Evolutionary conservation across 768 basidiomycete genomes (phyloP).

Genomic region (Xerocomellus intermedius): DNA sequence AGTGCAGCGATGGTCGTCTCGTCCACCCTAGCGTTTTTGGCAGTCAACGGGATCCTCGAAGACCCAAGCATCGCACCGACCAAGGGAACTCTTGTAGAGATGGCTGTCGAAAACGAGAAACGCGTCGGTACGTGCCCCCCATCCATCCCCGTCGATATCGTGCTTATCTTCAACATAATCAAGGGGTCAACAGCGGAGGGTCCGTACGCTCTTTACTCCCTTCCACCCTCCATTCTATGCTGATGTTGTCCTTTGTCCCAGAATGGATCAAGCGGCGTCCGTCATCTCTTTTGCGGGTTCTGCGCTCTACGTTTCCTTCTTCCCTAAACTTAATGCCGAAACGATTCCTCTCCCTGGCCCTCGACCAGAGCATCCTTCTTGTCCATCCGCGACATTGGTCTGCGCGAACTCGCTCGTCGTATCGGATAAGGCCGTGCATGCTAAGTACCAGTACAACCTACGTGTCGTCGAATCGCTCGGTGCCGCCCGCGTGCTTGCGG

Average conservation of each 20-base stretch:
- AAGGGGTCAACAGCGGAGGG: slow-evolving; percentile 78
- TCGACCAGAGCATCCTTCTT: slow-evolving; percentile 8
- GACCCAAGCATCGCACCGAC: slow-evolving; percentile 26
- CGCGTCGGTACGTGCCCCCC: slow-evolving; percentile 55
- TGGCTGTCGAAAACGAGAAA: slow-evolving; percentile 83
- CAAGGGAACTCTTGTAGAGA: slow-evolving; percentile 71
- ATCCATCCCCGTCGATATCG: neutral
- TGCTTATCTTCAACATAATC: neutral
- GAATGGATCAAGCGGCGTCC: slow-evolving; percentile 91
- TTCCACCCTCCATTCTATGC: neutral
- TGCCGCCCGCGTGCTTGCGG: slow-evolving; percentile 71
- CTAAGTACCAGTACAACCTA: slow-evolving; percentile 80
- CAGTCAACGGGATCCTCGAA: slow-evolving; percentile 66
- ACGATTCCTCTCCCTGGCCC: slow-evolving; percentile 60
- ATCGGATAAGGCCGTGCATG: slow-evolving; percentile 74
- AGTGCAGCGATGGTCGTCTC: slow-evolving; percentile 92
- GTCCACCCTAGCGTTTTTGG: slow-evolving; percentile 77
- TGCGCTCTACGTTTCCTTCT: slow-evolving; percentile 80
- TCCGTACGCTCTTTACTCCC: slow-evolving; percentile 31
- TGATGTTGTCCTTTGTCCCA: slow-evolving; percentile 24
- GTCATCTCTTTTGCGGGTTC: slow-evolving; percentile 70
- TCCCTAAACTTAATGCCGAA: slow-evolving; percentile 65
- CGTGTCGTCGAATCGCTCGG: slow-evolving; percentile 90
- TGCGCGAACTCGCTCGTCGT: slow-evolving; percentile 63
- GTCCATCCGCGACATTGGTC: slow-evolving; percentile 31